Base-by-base conservation (phyloP, 495 filamentous ascomycete genomes). In the Sordaria brevicollis region DNA sequence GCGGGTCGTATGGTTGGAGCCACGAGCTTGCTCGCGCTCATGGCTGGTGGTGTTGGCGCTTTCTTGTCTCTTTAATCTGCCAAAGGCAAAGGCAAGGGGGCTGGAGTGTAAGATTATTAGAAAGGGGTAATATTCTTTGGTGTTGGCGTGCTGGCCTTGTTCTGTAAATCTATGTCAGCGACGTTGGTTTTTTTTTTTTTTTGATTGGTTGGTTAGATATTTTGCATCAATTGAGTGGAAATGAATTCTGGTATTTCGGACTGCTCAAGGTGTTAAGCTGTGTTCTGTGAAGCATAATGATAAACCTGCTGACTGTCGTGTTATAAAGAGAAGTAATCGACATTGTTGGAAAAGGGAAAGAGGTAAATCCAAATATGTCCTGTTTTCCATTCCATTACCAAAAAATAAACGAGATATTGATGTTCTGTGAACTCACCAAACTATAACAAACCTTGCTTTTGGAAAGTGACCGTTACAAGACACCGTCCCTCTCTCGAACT, bases 1-100 rank as follows among this genome's bases (percentile, higher is more conserved):
- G 79, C 75, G 54, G 74, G 79, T n/a, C n/a, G n/a, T 13, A 41
- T 82, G 39, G 35, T 36, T 65, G 35, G 71, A 67, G 36, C 80
- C 76, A 54, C 74, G 69, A 34, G 76, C 69, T 66, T 75, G 73
- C 75, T 79, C 1, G 62, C 75, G 65, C 82, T 25, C 41, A 21
- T 43, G 1, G 66, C 25, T 39, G 34, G 67, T 34, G 69, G 65
- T 36, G 62, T 13, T 67, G 54, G 17, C 41, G 36, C 67, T 69
- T 36, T 67, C 65, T 33, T 68, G 33, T 34, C 31, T 2, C 35
- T 38, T 29, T 65, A 4, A 15, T 62, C 15, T 3, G 31, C 49
- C 5, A 57, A 57, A 31, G 49, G 25, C 11, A 13, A 49, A 10
- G 1, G 7, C 10, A 9, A 21, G n/a, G 19, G 25, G 17, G 49